These are phyloP conservation scores for Hypoxylon cercidicola DNA, from an alignment of 495 filamentous ascomycete species.

Conservation along the genomic window DNA sequence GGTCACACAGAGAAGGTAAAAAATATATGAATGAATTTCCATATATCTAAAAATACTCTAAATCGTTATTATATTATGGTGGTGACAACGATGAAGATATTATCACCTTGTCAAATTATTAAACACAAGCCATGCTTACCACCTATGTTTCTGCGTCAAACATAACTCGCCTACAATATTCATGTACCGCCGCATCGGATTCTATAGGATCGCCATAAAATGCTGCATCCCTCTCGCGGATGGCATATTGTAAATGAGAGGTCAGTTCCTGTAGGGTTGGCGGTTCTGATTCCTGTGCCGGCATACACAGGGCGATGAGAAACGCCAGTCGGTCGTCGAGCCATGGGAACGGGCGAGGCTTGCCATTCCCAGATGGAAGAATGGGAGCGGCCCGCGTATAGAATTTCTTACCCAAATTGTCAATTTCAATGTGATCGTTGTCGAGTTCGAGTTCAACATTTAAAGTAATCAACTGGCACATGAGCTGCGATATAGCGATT, in stretches of 20 bases:
- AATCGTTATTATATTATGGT: too few species aligned
- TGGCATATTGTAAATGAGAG: constrained; percentile 7
- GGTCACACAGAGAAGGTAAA: too few species aligned
- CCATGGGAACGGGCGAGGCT: constrained; percentile 10
- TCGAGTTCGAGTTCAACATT: neutral
- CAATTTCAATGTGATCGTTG: neutral
- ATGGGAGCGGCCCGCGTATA: constrained; percentile 3
- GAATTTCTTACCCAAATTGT: constrained; percentile 7
- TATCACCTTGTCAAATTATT: too few species aligned
- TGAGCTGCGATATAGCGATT: constrained; percentile 9
- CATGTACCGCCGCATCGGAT: neutral
- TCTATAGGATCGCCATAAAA: constrained; percentile 1
- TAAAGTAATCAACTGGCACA: constrained; percentile 11
- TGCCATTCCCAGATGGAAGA: neutral
- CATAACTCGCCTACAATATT: neutral
- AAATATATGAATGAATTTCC: too few species aligned
- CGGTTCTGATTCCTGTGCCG: neutral
- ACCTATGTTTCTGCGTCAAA: neutral
- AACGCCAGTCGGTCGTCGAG: constrained; percentile 19
- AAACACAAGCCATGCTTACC: too few species aligned
- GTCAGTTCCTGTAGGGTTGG: constrained; percentile 5
- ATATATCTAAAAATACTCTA: too few species aligned
- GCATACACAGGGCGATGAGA: constrained; percentile 13
- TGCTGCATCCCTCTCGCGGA: neutral
- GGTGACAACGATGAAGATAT: too few species aligned